A percentile compares a stretch with the other conserved stretches of the same genome.
Evolutionary conservation across 495 filamentous ascomycete genomes (phyloP).

Genomic region (Annulohypoxylon moriforme): DNA sequence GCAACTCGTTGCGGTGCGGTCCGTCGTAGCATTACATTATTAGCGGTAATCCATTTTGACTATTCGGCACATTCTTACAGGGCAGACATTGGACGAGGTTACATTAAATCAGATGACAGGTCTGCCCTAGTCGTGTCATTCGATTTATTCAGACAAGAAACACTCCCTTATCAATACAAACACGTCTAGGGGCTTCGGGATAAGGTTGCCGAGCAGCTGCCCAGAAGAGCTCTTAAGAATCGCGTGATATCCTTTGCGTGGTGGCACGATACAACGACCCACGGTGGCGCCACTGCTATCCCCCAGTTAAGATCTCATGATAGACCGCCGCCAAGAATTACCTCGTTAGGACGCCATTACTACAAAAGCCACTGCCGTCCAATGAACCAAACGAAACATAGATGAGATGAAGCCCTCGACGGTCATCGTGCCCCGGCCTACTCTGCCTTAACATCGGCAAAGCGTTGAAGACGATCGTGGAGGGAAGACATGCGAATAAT

Average conservation of each 20-base stretch:
- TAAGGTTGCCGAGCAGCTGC: slow-evolving; percentile 23
- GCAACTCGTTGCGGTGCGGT: slow-evolving; percentile 13
- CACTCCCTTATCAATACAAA: slow-evolving; percentile 20
- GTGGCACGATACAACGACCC: slow-evolving; percentile 38
- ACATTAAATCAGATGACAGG: slow-evolving; percentile 35
- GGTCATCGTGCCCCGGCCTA: neutral
- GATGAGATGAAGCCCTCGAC: slow-evolving; percentile 23
- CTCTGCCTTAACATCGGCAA: neutral
- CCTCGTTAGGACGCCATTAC: slow-evolving; percentile 26
- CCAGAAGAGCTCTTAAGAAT: slow-evolving; percentile 23
- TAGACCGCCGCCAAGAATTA: slow-evolving; percentile 36
- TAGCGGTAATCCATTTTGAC: neutral
- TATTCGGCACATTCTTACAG: slow-evolving; percentile 21
- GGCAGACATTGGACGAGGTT: slow-evolving; percentile 34
- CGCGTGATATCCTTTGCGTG: slow-evolving; percentile 30
- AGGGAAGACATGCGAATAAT: slow-evolving; percentile 12
- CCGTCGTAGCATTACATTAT: slow-evolving; percentile 13
- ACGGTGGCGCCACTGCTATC: slow-evolving; percentile 34
- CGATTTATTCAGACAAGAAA: slow-evolving; percentile 32
- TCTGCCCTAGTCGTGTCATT: slow-evolving; percentile 36
- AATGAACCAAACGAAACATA: slow-evolving; percentile 30
- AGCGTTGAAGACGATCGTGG: slow-evolving; percentile 7
- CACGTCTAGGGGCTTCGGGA: slow-evolving; percentile 29
- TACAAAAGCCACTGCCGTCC: slow-evolving; percentile 22
- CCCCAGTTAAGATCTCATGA: slow-evolving; percentile 30